These are phyloP conservation scores for Rhodotorula sp. DNA, from an alignment of 1,284 basidiomycete genomes.

Conservation along the genomic window DNA sequence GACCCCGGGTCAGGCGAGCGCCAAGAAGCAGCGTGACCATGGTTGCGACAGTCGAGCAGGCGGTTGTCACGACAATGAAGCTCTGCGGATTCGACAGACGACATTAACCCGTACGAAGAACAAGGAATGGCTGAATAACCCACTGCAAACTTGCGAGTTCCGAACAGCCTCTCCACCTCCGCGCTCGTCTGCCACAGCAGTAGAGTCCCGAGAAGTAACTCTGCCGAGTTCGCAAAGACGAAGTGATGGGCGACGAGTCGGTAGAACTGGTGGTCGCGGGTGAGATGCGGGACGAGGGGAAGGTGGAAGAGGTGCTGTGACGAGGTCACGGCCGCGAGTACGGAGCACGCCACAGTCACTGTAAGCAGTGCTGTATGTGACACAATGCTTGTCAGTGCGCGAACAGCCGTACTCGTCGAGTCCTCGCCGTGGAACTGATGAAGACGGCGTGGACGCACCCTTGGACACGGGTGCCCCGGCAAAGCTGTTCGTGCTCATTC, in stretches of 20 bases:
- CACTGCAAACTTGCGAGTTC: constrained; percentile 83
- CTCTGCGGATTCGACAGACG: constrained; percentile 57
- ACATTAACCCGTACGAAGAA: background rate
- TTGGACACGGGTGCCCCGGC: constrained; percentile 70
- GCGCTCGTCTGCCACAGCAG: constrained; percentile 71
- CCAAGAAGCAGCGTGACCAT: constrained; percentile 64
- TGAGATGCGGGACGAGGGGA: constrained; percentile 56
- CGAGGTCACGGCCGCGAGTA: constrained; percentile 61
- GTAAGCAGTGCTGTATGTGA: constrained; percentile 70
- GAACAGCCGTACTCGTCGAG: background rate
- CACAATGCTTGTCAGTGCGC: no score
- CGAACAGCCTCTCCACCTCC: constrained; percentile 79
- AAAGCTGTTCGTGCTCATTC: constrained; percentile 34
- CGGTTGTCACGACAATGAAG: constrained; percentile 64
- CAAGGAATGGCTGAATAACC: constrained; percentile 47
- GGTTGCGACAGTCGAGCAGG: constrained; percentile 67
- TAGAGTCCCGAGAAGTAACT: constrained; percentile 73
- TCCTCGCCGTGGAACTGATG: background rate
- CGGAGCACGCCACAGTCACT: constrained; percentile 64
- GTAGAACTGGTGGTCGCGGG: constrained; percentile 67
- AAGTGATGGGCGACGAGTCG: constrained; percentile 71
- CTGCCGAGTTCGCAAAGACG: constrained; percentile 77
- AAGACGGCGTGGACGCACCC: constrained; percentile 54
- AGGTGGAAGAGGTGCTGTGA: constrained; percentile 74
- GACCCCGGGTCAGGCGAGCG: constrained; percentile 54